A percentile compares a stretch with the other conserved stretches of the same genome.
phyloP scores from a whole-genome alignment of 257 asterid genomes.

The Linaria vulgaris region DNA sequence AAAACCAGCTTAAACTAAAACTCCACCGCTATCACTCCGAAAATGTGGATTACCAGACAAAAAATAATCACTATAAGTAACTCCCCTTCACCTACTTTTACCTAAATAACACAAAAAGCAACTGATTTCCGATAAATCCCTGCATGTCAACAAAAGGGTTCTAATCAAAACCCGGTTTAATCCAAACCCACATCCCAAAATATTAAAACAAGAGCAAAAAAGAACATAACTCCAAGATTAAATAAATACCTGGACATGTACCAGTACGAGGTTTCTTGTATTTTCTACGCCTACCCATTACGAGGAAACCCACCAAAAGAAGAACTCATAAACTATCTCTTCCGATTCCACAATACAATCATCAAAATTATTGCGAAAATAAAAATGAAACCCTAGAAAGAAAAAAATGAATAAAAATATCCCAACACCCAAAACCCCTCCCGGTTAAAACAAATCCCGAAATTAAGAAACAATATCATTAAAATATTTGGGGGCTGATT shows the following conservation, averaged over 20 bases:
- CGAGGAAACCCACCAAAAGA: conserved; percentile 12
- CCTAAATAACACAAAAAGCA: conserved; percentile 13
- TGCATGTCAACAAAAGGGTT: conserved; percentile 26
- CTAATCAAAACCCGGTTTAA: conserved; percentile 15
- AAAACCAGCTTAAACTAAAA: conserved; percentile 6
- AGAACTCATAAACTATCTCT: conserved; percentile 18
- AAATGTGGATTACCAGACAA: too few species aligned
- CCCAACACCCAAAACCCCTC: conserved; percentile 18
- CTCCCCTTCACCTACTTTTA: conserved; percentile 6
- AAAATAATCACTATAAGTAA: not conserved
- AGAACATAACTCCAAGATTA: not conserved
- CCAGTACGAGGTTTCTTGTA: conserved; percentile 29
- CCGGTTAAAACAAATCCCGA: conserved; percentile 1
- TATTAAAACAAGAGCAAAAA: not conserved
- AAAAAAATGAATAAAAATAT: not conserved
- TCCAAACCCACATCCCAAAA: conserved; percentile 1
- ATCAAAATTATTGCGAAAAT: conserved; percentile 10
- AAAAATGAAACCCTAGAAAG: not conserved
- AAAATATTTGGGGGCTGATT: conserved; percentile 1
- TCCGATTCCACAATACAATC: conserved; percentile 13
- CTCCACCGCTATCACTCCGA: not conserved
- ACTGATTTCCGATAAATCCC: conserved; percentile 30
- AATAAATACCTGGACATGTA: conserved; percentile 29
- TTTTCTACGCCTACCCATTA: conserved; percentile 38
- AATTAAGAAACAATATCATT: not conserved